These are phyloP conservation scores for Aquilaria agallochum DNA, from an alignment of 441 rosid species.

Conservation along the genomic window DNA sequence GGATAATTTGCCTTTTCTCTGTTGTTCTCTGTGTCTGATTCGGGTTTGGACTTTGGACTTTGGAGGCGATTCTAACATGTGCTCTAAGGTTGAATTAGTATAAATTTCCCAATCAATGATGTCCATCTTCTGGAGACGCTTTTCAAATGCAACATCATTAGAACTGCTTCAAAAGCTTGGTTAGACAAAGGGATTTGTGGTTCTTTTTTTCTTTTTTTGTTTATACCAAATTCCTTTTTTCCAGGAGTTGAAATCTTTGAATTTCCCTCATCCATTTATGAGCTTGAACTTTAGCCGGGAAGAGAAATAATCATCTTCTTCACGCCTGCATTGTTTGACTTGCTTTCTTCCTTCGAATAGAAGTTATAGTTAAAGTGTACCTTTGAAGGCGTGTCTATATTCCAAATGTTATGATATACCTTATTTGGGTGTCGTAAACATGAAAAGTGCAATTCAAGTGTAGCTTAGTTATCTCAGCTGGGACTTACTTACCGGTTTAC, in stretches of 20 bases:
- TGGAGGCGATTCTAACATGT: too few relatives aligned
- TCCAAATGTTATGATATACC: too few relatives aligned
- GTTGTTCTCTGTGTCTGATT: too few relatives aligned
- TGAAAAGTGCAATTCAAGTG: too few relatives aligned
- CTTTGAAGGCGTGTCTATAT: constrained; percentile 6
- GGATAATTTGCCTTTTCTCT: too few relatives aligned
- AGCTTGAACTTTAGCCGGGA: constrained; percentile 8
- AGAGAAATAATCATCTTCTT: constrained; percentile 8
- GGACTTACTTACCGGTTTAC: too few relatives aligned
- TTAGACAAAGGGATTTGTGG: too few relatives aligned
- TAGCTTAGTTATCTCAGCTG: too few relatives aligned
- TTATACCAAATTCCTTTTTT: too few relatives aligned
- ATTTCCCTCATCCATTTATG: not conserved
- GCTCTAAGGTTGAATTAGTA: not conserved
- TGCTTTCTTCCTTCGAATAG: constrained; percentile 6
- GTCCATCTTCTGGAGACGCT: constrained; percentile 6
- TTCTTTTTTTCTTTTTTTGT: too few relatives aligned
- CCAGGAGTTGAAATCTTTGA: constrained; percentile 1
- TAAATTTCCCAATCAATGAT: not conserved
- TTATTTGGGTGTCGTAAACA: too few relatives aligned
- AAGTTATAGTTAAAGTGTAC: not conserved
- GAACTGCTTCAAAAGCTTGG: not conserved
- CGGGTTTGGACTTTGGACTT: too few relatives aligned
- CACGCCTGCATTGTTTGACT: constrained; percentile 13
- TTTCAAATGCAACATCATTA: constrained; percentile 4